phyloP scores from a whole-genome alignment of 73 alveolate genomes.

The Paramecium octaurelia region DNA sequence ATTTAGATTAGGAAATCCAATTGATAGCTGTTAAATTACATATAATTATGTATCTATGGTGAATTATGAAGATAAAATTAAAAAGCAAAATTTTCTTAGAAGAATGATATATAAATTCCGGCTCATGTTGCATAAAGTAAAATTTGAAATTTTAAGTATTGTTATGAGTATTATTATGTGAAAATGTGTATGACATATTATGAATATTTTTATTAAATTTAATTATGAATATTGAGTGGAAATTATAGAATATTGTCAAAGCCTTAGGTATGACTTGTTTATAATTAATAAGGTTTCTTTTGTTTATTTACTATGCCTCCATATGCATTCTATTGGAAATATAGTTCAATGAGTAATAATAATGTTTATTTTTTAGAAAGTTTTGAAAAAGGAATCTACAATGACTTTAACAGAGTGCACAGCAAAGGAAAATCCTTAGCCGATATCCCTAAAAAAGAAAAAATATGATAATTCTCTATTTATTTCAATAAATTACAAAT shows the following conservation, averaged over 20 bases:
- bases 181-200: background rate
- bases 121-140: background rate
- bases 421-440: background rate
- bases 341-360: background rate
- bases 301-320: slow-evolving; percentile 11
- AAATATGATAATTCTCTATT: background rate
- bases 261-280: background rate
- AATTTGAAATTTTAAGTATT: background rate
- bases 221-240: slow-evolving; percentile 29
- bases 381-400: background rate
- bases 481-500: background rate
- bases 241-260: background rate
- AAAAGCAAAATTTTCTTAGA: background rate
- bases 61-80: background rate
- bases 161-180: background rate
- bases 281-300: background rate
- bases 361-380: background rate
- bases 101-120: background rate
- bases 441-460: background rate
- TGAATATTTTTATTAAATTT: background rate
- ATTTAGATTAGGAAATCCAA: slow-evolving; percentile 73
- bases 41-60: background rate
- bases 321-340: slow-evolving; percentile 38
- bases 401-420: background rate
- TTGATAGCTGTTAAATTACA: slow-evolving; percentile 66